Evolutionary conservation across 1,139 yeast genomes (phyloP).

Genomic region (Yamadazyma conglobata): DNA sequence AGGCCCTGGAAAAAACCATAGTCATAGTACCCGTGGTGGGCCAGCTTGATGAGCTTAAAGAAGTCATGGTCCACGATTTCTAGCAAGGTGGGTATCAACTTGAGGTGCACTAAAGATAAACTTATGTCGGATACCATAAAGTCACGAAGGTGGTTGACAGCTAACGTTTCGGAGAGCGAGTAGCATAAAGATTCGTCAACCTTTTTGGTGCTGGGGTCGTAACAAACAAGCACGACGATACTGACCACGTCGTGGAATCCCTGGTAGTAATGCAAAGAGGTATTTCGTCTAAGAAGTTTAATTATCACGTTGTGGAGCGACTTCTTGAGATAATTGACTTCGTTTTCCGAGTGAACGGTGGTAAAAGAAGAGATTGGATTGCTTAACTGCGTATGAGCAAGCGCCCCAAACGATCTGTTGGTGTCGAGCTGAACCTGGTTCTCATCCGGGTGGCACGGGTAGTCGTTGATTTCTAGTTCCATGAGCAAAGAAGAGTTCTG

Average conservation of each 20-base stretch:
- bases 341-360: conserved; percentile 31
- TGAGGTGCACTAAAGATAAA: conserved; percentile 62
- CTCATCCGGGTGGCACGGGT: conserved; percentile 62
- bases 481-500: conserved; percentile 9
- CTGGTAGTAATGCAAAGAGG: conserved; percentile 73
- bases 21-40: conserved; percentile 33
- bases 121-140: conserved; percentile 74
- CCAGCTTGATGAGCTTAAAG: conserved; percentile 42
- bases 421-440: conserved; percentile 78
- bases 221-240: conserved; percentile 57
- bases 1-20: conserved; percentile 57
- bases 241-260: conserved; percentile 90
- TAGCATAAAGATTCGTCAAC: conserved; percentile 40
- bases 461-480: conserved; percentile 24
- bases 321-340: conserved; percentile 33
- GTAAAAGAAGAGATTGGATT: conserved; percentile 27
- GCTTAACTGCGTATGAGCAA: conserved; percentile 27
- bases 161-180: conserved; percentile 51
- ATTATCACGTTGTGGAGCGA: conserved; percentile 48
- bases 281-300: conserved; percentile 57
- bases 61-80: conserved; percentile 47
- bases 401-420: conserved; percentile 59
- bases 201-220: conserved; percentile 17
- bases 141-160: conserved; percentile 70
- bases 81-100: conserved; percentile 61